Base-by-base conservation (phyloP, 306 rosid species). In the Quillaja saponaria region DNA sequence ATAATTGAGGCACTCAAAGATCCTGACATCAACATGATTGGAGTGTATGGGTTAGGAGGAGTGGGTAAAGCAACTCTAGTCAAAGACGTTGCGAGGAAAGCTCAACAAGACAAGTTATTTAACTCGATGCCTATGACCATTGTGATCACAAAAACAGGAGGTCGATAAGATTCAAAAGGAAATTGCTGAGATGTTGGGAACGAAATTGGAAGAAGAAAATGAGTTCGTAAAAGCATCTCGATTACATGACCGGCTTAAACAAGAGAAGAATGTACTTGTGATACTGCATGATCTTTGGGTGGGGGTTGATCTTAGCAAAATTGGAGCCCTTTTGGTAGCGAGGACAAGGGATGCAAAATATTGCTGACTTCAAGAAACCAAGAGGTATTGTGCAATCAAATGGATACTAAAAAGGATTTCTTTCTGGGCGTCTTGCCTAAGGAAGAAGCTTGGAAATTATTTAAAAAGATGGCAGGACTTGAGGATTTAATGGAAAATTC, bases 31-130 rank as follows among this genome's bases (percentile, higher is more conserved):
- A 25, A 13, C 10, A 67, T 5, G 16, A 4, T 67, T 13, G 73
- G 73, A 7, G n/a, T 67, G 1, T 56, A 46, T 56, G 73, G 73
- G 1, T 6, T 38, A 0, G 69, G 49, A 0, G 69, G 69, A 2
- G 59, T 64, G 10, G 69, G 69, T 34, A 64, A 67, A 34, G 57
- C 58, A 39, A 47, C 49, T 13, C 17, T 67, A 0, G 50, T 56
- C 15, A n/a, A 46, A 8, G 10, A 56, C 4, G 4, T 70, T 61
- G 54, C 37, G 13, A 3, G 12, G 20, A 37, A 14, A 34, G 64
- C 56, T 4, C 35, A 3, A 14, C 3, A 44, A 2, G 34, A 17
- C 0, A 53, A 53, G 6, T 13, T 61, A 37, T 67, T 67, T 39
- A n/a, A n/a, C n/a, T n/a, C n/a, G 60, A 61, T 61, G 40, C 0